A percentile compares a stretch with the other conserved stretches of the same genome.
These are phyloP conservation scores for Ganoderma sinense DNA, from an alignment of 1,284 basidiomycete genomes.

Conservation along the genomic window DNA sequence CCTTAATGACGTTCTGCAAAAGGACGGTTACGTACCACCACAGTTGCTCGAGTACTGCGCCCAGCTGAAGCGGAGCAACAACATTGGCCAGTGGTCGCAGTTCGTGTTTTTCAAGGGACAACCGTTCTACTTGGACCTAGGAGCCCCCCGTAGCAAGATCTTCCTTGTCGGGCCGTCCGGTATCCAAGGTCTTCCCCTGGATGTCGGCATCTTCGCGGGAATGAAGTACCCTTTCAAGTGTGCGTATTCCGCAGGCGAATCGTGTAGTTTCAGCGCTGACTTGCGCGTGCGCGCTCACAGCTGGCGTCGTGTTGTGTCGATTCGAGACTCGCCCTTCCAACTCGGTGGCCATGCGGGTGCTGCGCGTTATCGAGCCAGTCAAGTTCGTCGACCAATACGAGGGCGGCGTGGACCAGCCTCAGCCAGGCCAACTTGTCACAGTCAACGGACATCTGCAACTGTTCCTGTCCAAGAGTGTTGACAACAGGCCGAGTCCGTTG, in stretches of 20 bases:
- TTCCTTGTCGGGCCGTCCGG: neutral
- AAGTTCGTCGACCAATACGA: slow-evolving; percentile 5
- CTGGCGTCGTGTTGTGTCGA: slow-evolving; percentile 8
- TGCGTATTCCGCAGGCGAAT: neutral
- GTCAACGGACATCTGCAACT: neutral
- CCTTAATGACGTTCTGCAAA: neutral
- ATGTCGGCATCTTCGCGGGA: neutral
- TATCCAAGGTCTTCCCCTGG: neutral
- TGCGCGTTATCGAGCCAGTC: slow-evolving; percentile 23
- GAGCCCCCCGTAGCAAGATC: neutral
- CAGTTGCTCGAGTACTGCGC: neutral
- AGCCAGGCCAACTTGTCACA: neutral
- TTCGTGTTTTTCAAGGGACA: slow-evolving; percentile 3
- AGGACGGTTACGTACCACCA: slow-evolving; percentile 4
- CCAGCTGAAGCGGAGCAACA: neutral
- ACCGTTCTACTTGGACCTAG: slow-evolving; percentile 17
- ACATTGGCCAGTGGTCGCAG: slow-evolving; percentile 14
- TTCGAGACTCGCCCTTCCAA: neutral
- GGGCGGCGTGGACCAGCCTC: neutral
- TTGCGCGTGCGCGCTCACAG: neutral
- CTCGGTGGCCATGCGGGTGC: slow-evolving; percentile 11
- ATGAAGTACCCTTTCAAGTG: slow-evolving; percentile 11
- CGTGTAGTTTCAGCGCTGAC: neutral
- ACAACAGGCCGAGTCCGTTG: neutral
- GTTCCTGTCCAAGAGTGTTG: neutral